phyloP scores from a whole-genome alignment of 371 early-diverging fungal species.

The Choanephora cucurbitarum region DNA sequence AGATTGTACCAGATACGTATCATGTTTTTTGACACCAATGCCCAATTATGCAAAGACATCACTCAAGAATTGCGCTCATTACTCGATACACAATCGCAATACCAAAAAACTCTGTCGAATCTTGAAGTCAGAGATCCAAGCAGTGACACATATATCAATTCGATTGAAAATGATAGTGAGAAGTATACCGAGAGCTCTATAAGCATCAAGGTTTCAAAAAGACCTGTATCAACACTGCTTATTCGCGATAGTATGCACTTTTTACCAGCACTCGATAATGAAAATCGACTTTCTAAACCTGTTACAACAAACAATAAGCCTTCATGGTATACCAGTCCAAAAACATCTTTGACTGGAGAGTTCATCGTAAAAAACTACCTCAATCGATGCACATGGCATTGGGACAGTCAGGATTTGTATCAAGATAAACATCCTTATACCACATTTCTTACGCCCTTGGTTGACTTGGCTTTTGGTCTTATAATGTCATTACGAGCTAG shows the following conservation, averaged over 20 bases:
- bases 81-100: not conserved
- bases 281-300: not conserved
- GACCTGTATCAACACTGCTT: conserved; percentile 49
- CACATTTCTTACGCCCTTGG: conserved; percentile 17
- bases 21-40: conserved; percentile 53
- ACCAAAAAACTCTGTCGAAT: not conserved
- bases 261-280: conserved; percentile 11
- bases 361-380: conserved; percentile 62
- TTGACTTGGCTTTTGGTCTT: conserved; percentile 65
- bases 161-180: too few species aligned
- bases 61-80: conserved; percentile 34
- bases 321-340: conserved; percentile 26
- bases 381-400: conserved; percentile 61
- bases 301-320: conserved; percentile 2
- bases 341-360: conserved; percentile 36
- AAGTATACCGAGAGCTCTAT: not conserved
- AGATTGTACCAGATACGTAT: conserved; percentile 26
- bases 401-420: conserved; percentile 59
- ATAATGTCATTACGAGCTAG: conserved; percentile 61
- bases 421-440: conserved; percentile 34
- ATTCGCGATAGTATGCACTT: conserved; percentile 50
- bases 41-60: conserved; percentile 28
- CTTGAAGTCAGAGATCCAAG: not conserved
- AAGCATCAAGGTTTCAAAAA: conserved; percentile 7
- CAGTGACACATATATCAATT: too few species aligned